phyloP scores from a whole-genome alignment of 768 basidiomycete genomes.

The Lactarius tabidus region DNA sequence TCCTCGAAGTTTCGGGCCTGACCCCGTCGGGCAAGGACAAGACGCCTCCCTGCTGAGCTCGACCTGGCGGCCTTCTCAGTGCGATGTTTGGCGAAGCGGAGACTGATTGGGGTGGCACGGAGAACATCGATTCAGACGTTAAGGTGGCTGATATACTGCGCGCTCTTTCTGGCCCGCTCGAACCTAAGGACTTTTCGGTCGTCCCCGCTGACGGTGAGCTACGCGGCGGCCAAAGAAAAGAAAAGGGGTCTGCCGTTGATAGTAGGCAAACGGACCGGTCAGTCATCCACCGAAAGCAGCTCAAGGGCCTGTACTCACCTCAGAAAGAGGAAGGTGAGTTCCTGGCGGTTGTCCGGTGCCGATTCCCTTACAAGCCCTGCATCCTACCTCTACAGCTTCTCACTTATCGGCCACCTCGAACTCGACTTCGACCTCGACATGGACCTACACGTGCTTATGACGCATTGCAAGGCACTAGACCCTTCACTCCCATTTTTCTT shows the following conservation, averaged over 20 bases:
- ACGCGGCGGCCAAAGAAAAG: background rate
- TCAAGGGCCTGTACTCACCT: constrained; percentile 77
- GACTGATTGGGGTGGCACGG: constrained; percentile 57
- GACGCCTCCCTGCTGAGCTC: constrained; percentile 2
- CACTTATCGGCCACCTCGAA: constrained; percentile 70
- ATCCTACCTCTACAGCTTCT: constrained; percentile 52
- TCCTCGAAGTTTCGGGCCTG: constrained; percentile 25
- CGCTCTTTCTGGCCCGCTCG: constrained; percentile 29
- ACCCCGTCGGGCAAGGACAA: constrained; percentile 1
- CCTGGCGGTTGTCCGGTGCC: background rate
- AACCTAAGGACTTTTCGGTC: constrained; percentile 27
- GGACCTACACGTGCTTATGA: constrained; percentile 40
- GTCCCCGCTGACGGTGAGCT: constrained; percentile 5
- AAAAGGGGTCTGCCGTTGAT: background rate
- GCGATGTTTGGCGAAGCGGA: constrained; percentile 47
- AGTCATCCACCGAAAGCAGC: constrained; percentile 29
- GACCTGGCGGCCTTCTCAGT: constrained; percentile 42
- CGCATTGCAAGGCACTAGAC: constrained; percentile 3
- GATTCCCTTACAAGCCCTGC: background rate
- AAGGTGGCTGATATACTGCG: constrained; percentile 36
- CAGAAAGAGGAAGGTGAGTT: constrained; percentile 58
- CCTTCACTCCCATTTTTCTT: constrained; percentile 23
- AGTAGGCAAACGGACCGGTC: background rate
- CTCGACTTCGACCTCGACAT: constrained; percentile 64
- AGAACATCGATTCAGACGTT: constrained; percentile 54